Percentiles rank a stretch among this genome's conserved stretches.
Evolutionary conservation across 2,329 filamentous ascomycete species (phyloP).

Genomic region (Scleromitrula shiraiana): DNA sequence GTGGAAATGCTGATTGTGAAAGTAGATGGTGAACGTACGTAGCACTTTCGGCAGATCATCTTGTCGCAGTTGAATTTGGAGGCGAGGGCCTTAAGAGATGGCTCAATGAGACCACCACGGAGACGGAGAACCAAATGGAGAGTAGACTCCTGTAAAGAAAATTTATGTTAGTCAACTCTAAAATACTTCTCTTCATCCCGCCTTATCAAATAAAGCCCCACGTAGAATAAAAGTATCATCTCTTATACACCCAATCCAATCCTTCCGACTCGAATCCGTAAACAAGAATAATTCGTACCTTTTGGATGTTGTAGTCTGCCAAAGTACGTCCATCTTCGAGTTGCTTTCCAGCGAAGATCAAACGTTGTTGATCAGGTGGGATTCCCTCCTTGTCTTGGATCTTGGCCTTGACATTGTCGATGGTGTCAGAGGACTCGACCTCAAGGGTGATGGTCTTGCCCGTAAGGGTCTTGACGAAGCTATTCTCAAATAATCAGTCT

Average conservation of each 20-base stretch:
- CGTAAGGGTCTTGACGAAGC: conserved; percentile 99
- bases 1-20: neutral
- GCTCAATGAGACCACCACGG: conserved; percentile 98
- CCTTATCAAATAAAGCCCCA: neutral
- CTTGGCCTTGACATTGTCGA: conserved; percentile 99
- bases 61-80: conserved; percentile 99
- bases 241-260: neutral
- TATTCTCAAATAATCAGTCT: conserved; percentile 34
- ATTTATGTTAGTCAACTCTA: conserved; percentile 16
- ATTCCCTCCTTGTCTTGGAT: conserved; percentile 99
- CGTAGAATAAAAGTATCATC: no score
- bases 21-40: conserved; percentile 60
- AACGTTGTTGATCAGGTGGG: conserved; percentile 92
- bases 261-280: neutral
- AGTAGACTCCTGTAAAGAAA: conserved; percentile 70
- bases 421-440: conserved; percentile 97
- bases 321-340: conserved; percentile 96
- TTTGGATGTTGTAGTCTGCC: conserved; percentile 99
- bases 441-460: conserved; percentile 99
- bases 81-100: conserved; percentile 94
- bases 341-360: conserved; percentile 99
- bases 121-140: conserved; percentile 98
- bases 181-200: neutral
- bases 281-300: conserved; percentile 46
- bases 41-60: conserved; percentile 99